Base-by-base conservation (phyloP, 1,284 basidiomycete species). In the Fistulinella staudtii region DNA sequence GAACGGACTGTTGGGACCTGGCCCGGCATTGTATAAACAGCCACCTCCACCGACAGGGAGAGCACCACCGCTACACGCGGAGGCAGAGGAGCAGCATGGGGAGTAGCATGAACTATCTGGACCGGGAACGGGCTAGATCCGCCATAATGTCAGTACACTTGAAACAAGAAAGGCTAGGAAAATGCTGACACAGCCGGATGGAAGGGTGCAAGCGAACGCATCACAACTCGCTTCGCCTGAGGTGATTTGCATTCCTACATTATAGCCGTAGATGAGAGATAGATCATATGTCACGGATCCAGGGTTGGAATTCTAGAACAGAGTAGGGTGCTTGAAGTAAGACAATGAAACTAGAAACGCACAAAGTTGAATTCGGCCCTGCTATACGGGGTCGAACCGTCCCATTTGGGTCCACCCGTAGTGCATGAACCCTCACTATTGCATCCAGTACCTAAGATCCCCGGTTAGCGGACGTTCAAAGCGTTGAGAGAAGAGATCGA, bases 261-360 rank as follows among this genome's bases (percentile, higher is more conserved):
- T 65, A 51, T 68, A 68, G 0, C 63, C 66, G 14, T 68, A 68
- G 39, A 65, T 65, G 40, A 65, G 52, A 24, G 65, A 67, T 30
- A 65, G 67, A 35, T 68, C 66, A 20, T 65, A 65, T 23, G 63
- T 67, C n/a, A 65, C 66, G 20, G 53, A 22, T 39, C 56, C 58
- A 1, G 51, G 54, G 25, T 60, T 52, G 8, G 56, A 45, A 15
- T 38, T 45, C 54, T 58, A 37, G 5, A 20, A 22, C 25, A 14
- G 14, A 5, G 14, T n/a, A n/a, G 4, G 20, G 6, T 21, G 9
- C 2, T 15, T 8, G 33, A 33, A 18, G 11, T 8, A 18, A 18
- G 33, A 9, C 1, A 20, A 20, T 18, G 18, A 21, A 20, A 18
- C 8, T 11, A 9, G 7, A 20, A 10, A 35, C 42, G 25, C 21